phyloP scores from a whole-genome alignment of 177 flowering plant genomes.

The Vitis hybrid region DNA sequence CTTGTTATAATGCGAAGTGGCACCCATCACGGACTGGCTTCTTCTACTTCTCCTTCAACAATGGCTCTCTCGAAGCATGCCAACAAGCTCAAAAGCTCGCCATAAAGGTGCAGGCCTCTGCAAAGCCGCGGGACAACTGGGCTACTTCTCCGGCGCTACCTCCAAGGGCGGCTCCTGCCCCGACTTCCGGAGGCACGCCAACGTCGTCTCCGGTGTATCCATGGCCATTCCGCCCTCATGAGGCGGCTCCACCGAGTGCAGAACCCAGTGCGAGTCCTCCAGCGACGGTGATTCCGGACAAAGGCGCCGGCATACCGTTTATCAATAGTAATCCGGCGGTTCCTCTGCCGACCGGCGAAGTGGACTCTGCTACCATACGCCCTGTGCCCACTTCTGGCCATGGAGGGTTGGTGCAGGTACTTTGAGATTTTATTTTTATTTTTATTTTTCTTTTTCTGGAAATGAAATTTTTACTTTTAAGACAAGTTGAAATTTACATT shows the following conservation, averaged over 20 bases:
- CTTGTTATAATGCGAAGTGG: conserved; percentile 50
- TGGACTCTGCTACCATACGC: conserved; percentile 70
- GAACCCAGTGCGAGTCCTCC: conserved; percentile 40
- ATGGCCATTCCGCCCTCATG: conserved; percentile 56
- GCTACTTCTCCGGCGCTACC: conserved; percentile 28
- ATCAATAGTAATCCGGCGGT: conserved; percentile 90
- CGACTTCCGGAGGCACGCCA: conserved; percentile 51
- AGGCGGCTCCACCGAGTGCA: conserved; percentile 30
- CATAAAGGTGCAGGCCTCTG: conserved; percentile 36
- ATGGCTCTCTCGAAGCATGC: conserved; percentile 57
- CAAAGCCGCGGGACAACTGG: conserved; percentile 18
- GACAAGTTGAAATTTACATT: too few relatives aligned
- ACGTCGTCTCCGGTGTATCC: conserved; percentile 63
- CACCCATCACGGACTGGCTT: conserved; percentile 68
- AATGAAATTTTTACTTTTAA: too few relatives aligned
- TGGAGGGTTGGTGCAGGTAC: conserved; percentile 35
- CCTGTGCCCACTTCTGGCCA: conserved; percentile 63
- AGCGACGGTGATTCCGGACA: conserved; percentile 35
- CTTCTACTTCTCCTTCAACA: conserved; percentile 85
- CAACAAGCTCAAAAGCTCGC: conserved; percentile 57
- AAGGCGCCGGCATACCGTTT: conserved; percentile 65
- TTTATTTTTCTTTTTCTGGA: too few relatives aligned
- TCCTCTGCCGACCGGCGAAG: conserved; percentile 89
- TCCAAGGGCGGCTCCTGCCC: conserved; percentile 43
- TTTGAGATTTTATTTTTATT: neutral